Base-by-base conservation (phyloP, 2,329 filamentous ascomycete species). In the Beauveria sp. region DNA sequence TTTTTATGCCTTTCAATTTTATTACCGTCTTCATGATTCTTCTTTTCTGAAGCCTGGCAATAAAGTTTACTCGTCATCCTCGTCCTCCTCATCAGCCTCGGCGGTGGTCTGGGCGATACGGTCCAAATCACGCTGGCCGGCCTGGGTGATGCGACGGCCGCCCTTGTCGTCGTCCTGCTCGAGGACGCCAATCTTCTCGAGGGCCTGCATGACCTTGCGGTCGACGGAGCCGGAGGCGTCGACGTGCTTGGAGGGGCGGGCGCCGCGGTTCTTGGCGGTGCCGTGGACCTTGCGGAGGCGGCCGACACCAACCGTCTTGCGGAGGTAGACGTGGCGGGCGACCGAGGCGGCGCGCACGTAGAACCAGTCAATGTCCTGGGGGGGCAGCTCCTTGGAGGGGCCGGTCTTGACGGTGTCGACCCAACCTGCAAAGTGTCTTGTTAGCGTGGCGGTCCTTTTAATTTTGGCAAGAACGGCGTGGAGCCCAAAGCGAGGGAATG, bases 321-420 rank as follows among this genome's bases (percentile, higher is more conserved):
- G 90, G 79, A 99, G 85, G 86, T 99, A 99, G 84, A 99, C 88
- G 85, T 97, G 93, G 76, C 92, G 92, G 75, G 94, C 94, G 76
- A 99, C 89, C 69, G 93, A 87, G 72, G 94, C 94, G 73, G 93
- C 92, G 76, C 94, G 92, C 77, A 87, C 79, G 80, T 87, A 90
- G 84, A 87, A 96, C 94, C 94, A 99, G 86, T 99, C 94, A 77
- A 92, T 91, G 79, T 92, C 89, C 87, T 97, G 92, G 75, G 93
- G 94, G 75, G 93, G 93, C 72, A 99, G 90, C 85, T 99, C 94
- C 82, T 96, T 96, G 78, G 90, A 89, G 77, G 88, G 85, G 74
- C 91, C 93, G 71, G 93, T 97, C 90, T 99, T 99, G 83, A 97
- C 94, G 75, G 93, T 97, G 79, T 99, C 94, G 79, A 97, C 93